Percentiles rank a stretch among this genome's conserved stretches.
phyloP scores from a whole-genome alignment of 352 stramenopile genomes.

The Phytophthora tubulina region DNA sequence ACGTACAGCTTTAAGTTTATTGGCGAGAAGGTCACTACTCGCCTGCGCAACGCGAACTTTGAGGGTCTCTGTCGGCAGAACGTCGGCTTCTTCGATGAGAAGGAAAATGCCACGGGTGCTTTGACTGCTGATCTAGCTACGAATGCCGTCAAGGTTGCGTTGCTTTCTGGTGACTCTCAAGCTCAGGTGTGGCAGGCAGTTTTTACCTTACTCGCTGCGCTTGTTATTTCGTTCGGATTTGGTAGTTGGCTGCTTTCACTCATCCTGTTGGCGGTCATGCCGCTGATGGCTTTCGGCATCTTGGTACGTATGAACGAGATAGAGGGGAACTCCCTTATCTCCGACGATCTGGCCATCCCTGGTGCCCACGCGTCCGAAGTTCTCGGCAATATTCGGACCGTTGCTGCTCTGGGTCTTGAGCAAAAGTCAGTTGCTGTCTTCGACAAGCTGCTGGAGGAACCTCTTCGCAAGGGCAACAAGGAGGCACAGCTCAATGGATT shows the following conservation, averaged over 20 bases:
- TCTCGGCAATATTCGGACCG: too few species aligned
- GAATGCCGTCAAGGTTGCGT: constrained; percentile 52
- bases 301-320: constrained; percentile 24
- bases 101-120: constrained; percentile 65
- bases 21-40: constrained; percentile 50
- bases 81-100: constrained; percentile 79
- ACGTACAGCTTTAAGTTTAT: constrained; percentile 63
- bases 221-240: constrained; percentile 70
- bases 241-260: constrained; percentile 57
- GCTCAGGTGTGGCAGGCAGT: constrained; percentile 51
- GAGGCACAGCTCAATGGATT: constrained; percentile 51
- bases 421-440: too few species aligned
- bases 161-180: constrained; percentile 63
- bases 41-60: constrained; percentile 59
- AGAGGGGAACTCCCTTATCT: constrained; percentile 4
- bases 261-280: constrained; percentile 2
- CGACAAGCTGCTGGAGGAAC: constrained; percentile 26
- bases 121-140: constrained; percentile 63
- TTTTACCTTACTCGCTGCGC: constrained; percentile 53
- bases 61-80: constrained; percentile 48
- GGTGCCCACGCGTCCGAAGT: too few species aligned
- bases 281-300: not conserved
- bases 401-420: too few species aligned
- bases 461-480: constrained; percentile 37
- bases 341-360: too few species aligned